Evolutionary conservation across 2,329 filamentous ascomycete species (phyloP).

Genomic region (Pseudogymnoascus sp.): DNA sequence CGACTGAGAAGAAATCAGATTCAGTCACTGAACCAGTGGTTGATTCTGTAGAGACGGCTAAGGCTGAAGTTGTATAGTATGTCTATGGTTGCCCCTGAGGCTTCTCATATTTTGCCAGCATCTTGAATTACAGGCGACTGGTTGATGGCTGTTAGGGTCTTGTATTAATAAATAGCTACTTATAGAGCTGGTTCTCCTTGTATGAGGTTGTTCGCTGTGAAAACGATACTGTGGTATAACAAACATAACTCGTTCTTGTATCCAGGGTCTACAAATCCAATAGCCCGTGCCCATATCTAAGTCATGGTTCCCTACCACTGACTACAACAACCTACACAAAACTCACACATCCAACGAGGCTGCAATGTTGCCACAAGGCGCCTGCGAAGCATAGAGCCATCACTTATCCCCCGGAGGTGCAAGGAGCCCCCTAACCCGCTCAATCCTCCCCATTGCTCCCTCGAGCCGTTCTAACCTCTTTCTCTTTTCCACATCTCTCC

Average conservation of each 20-base stretch:
- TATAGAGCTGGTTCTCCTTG: not conserved
- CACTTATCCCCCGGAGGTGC: not conserved
- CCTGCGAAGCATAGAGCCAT: not conserved
- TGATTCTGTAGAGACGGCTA: slow-evolving; percentile 1
- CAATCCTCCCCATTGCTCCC: slow-evolving; percentile 62
- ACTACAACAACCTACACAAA: not conserved
- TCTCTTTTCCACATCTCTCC: slow-evolving; percentile 62
- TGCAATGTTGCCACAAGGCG: not conserved
- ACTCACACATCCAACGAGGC: not conserved
- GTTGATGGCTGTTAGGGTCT: not conserved
- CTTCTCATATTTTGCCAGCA: not conserved
- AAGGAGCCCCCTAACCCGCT: slow-evolving; percentile 59
- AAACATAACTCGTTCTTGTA: not conserved
- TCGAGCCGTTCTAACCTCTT: slow-evolving; percentile 63
- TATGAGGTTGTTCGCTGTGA: not conserved
- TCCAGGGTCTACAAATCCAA: not conserved
- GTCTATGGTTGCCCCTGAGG: not conserved
- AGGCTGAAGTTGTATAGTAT: not conserved
- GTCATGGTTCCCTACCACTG: not conserved
- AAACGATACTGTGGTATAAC: not conserved
- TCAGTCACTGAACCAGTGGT: not conserved
- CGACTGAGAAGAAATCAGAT: not conserved
- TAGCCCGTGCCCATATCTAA: not conserved
- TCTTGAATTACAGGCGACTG: not conserved
- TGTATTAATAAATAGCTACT: slow-evolving; percentile 6